These are phyloP conservation scores for Asterophora lycoperdoides DNA, from an alignment of 768 basidiomycete genomes.

Conservation along the genomic window DNA sequence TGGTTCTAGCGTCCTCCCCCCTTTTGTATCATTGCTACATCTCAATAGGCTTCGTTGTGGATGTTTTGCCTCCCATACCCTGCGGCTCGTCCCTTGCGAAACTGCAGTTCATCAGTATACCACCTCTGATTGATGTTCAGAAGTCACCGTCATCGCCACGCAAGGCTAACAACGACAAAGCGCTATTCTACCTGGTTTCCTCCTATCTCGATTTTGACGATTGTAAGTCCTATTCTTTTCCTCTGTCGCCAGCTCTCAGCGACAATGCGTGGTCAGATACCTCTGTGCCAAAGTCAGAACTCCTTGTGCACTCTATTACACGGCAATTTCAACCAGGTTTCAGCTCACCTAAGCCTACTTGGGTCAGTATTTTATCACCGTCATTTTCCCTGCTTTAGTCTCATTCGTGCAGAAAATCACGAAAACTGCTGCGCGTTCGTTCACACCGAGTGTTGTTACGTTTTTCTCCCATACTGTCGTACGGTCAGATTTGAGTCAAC, in stretches of 20 bases:
- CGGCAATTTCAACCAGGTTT: slow-evolving; percentile 13
- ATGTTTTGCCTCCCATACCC: slow-evolving; percentile 44
- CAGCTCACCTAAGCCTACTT: slow-evolving; percentile 23
- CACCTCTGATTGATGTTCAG: slow-evolving; percentile 8
- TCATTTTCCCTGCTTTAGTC: slow-evolving; percentile 3
- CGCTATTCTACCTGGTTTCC: slow-evolving; percentile 43
- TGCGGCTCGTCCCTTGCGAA: slow-evolving; percentile 34
- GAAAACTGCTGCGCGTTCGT: slow-evolving; percentile 33
- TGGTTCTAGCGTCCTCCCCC: slow-evolving; percentile 12
- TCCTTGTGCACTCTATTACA: slow-evolving; percentile 32
- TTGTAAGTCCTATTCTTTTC: slow-evolving; percentile 37
- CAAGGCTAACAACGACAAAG: slow-evolving; percentile 22
- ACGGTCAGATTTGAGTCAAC: slow-evolving; percentile 25
- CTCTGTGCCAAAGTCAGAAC: slow-evolving; percentile 35
- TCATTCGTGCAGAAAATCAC: slow-evolving; percentile 26
- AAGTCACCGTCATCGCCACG: slow-evolving; percentile 12
- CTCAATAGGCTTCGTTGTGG: slow-evolving; percentile 35
- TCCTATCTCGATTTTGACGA: slow-evolving; percentile 58
- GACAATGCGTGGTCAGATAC: slow-evolving; percentile 22
- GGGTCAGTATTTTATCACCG: slow-evolving; percentile 31
- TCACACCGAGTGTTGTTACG: slow-evolving; percentile 41
- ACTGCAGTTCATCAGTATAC: slow-evolving; percentile 42
- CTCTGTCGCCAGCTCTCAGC: neutral
- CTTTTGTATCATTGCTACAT: slow-evolving; percentile 1
- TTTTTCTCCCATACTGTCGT: slow-evolving; percentile 42